phyloP scores from a whole-genome alignment of 495 filamentous ascomycete species.

The Penicillium verhagenii region DNA sequence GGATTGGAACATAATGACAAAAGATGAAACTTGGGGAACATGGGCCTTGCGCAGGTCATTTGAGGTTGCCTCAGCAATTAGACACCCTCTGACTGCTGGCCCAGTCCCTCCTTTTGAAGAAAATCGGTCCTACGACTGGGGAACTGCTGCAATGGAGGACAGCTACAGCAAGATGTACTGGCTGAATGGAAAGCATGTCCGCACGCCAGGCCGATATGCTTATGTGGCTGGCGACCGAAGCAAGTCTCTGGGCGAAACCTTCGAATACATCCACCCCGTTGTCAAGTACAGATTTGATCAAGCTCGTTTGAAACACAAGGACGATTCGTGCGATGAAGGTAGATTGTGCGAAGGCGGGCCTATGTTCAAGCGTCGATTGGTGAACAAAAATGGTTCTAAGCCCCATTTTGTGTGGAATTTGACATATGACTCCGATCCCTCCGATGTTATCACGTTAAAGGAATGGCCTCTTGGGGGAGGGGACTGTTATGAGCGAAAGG shows the following conservation, averaged over 20 bases:
- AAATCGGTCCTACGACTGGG: slow-evolving; percentile 13
- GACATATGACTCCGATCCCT: slow-evolving; percentile 1
- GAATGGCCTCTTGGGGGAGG: slow-evolving; percentile 21
- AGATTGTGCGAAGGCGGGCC: no score
- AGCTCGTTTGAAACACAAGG: no score
- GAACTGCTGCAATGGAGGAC: slow-evolving; percentile 13
- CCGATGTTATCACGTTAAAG: neutral
- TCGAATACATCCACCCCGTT: slow-evolving; percentile 11
- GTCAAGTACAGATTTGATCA: slow-evolving; percentile 8
- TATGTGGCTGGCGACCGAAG: neutral
- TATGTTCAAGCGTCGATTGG: no score
- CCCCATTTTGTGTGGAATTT: slow-evolving; percentile 7
- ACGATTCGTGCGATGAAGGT: no score
- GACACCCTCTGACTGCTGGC: neutral
- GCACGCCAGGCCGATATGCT: slow-evolving; percentile 17
- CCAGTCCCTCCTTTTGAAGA: neutral
- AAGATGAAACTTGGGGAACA: neutral
- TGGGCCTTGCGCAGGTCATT: slow-evolving; percentile 3
- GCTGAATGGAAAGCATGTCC: slow-evolving; percentile 12
- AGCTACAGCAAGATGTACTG: slow-evolving; percentile 21
- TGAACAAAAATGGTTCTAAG: slow-evolving; percentile 6
- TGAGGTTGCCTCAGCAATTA: neutral
- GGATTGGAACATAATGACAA: neutral
- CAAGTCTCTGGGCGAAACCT: slow-evolving; percentile 11
- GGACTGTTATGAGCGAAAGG: slow-evolving; percentile 20